Conservation (phyloP, 108 stramenopile genomes). For the Cyclotella baltica region DNA sequence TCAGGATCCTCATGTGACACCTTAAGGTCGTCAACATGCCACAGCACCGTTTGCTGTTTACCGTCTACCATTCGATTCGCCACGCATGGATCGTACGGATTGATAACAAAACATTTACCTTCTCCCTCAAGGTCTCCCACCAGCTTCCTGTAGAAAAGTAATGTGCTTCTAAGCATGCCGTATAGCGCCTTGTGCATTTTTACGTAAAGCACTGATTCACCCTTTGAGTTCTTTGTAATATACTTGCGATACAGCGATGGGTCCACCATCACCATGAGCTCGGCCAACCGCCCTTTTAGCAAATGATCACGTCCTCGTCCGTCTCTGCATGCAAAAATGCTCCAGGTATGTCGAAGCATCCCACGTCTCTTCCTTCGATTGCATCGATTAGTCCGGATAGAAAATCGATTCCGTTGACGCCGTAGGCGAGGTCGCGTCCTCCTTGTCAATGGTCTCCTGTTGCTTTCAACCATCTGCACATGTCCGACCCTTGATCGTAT, state of each 20-base stretch:
- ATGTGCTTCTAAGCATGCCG: slow-evolving; percentile 10
- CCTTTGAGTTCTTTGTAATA: background rate
- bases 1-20: no score
- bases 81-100: no score
- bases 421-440: slow-evolving; percentile 37
- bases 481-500: slow-evolving; percentile 39
- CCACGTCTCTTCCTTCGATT: slow-evolving; percentile 1
- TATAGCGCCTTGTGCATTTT: no score
- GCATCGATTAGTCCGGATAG: slow-evolving; percentile 5
- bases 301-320: slow-evolving; percentile 34
- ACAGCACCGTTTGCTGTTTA: no score
- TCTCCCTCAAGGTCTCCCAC: background rate
- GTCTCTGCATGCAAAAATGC: slow-evolving; percentile 8
- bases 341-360: slow-evolving; percentile 15
- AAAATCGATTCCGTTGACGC: slow-evolving; percentile 39
- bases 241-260: slow-evolving; percentile 16
- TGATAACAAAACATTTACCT: no score
- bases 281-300: slow-evolving; percentile 4
- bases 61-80: no score
- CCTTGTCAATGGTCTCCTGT: background rate
- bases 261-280: background rate
- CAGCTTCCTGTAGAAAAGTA: slow-evolving; percentile 13
- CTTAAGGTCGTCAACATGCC: no score
- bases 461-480: slow-evolving; percentile 37
- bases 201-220: slow-evolving; percentile 40